Evolutionary conservation across 2,329 filamentous ascomycete species (phyloP).

Genomic region (Aspergillus novoparasiticus): DNA sequence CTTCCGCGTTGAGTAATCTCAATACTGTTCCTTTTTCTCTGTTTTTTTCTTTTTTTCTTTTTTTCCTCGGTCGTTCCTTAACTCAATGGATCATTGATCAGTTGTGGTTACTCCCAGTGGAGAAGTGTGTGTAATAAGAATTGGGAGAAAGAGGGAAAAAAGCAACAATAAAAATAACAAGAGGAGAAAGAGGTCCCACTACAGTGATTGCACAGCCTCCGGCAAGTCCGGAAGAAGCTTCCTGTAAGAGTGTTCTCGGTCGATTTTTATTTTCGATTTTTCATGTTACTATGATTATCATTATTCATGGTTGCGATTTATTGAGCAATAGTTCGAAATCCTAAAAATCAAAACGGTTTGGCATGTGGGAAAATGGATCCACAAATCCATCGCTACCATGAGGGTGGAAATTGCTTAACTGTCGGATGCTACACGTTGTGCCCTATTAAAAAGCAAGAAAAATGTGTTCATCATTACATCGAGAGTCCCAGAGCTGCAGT

Average conservation of each 20-base stretch:
- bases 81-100: background rate
- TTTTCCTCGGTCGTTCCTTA: background rate
- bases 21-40: background rate
- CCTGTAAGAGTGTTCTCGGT: background rate
- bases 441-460: background rate
- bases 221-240: slow-evolving; percentile 15
- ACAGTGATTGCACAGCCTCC: slow-evolving; percentile 24
- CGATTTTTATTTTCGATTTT: background rate
- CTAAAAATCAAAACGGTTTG: background rate
- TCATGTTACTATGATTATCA: background rate
- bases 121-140: background rate
- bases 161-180: background rate
- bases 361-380: background rate
- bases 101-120: background rate
- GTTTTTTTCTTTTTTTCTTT: background rate
- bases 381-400: background rate
- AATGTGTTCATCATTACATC: slow-evolving; percentile 4
- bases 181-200: background rate
- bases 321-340: background rate
- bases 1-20: background rate
- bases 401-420: background rate
- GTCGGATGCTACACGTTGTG: background rate
- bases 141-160: background rate
- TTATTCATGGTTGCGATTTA: slow-evolving; percentile 2
- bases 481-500: background rate